Base-by-base conservation (phyloP, 2,329 filamentous ascomycete species). In the Elsinoe batatas region DNA sequence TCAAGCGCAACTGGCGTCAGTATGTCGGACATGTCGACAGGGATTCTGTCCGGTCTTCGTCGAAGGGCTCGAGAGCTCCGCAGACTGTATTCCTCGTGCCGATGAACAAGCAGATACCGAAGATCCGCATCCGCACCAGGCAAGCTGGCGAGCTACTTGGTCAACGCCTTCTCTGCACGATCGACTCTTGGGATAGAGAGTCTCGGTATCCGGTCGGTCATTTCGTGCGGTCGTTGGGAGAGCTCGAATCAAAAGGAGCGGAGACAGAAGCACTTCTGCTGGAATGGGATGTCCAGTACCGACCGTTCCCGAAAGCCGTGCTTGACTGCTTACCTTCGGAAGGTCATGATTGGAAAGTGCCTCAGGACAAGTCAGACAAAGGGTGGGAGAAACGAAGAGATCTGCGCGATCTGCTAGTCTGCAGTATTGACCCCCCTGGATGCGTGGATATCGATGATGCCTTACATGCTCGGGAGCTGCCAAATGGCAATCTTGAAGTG, bases 391-490 rank as follows among this genome's bases (percentile, higher is more conserved):
- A 86, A 61, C 80, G 93, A 60, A 80, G 83, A 64, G 93, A 98
- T 74, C 78, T 97, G 38, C 81, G 93, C 62, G 83, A 84, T 62
- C 80, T 96, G 11, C 78, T 95, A 42, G 88, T 98, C 60, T 98
- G 93, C 79, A 97, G 91, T 72, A 98, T 98, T 65, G 93, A 98
- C 68, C 93, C 93, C 49, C 82, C 89, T 30, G 91, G 91, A 1
- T 98, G 93, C 71, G 91, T 97, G 65, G 93, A 98, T 75, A 98
- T 98, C 57, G 93, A 98, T 65, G 94, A 98, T 71, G 93, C 93
- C 15, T 80, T 98, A 5, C 94, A 98, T 70, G 91, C 93, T 5
- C 80, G 84, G 58, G 78, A 79, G 51, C 74, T 98, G 18, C 85
- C 89, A 0, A 97, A 97, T 64, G 93, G 94, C 42, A 96, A 97